Base-by-base conservation (phyloP, 257 asterid genomes). In the Dorcoceras hygrometricum region DNA sequence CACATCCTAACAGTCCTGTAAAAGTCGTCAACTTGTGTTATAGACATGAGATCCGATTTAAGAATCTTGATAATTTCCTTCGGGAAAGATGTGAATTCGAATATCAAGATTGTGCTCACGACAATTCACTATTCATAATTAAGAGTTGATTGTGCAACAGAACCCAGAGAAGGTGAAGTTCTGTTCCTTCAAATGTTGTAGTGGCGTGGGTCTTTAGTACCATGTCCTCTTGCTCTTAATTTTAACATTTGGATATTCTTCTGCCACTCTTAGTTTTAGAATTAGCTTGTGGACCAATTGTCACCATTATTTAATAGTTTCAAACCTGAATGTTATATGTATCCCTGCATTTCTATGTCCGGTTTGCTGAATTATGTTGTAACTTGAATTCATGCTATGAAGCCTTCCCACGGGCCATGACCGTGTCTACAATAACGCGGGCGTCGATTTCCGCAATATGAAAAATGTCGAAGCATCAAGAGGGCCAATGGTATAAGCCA, bases 161-260 rank as follows among this genome's bases (percentile, higher is more conserved):
- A 32, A 54, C 27, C 27, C 39, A 14, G 28, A 78, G 73, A 67
- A 72, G 71, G 55, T 55, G 70, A 60, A 9, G 69, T 58, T 20
- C 7, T 56, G 76, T 71, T 72, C 76, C 46, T 65, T 61, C 61
- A 25, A 19, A 73, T 70, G 81, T 77, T 73, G 18, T 34, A 58
- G 81, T 70, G 73, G 79, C 70, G 59, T 73, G 80, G 82, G 82
- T 77, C 76, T 71, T 75, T 70, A 59, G 66, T 73, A 78, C 78
- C 83, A 80, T 70, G 74, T 64, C 71, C 78, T 78, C 71, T 75
- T 77, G 59, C 10, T 75, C 76, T 64, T 70, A 60, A 59, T 54
- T 26, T 29, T 55, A 46, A 46, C 54, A 28, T 69, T 54, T 16
- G 55, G 73, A 68, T 65, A 57, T 65, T 56, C 57, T 71, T 63